phyloP scores from a whole-genome alignment of 1,284 basidiomycete species.

The Meira miltonrushii region DNA sequence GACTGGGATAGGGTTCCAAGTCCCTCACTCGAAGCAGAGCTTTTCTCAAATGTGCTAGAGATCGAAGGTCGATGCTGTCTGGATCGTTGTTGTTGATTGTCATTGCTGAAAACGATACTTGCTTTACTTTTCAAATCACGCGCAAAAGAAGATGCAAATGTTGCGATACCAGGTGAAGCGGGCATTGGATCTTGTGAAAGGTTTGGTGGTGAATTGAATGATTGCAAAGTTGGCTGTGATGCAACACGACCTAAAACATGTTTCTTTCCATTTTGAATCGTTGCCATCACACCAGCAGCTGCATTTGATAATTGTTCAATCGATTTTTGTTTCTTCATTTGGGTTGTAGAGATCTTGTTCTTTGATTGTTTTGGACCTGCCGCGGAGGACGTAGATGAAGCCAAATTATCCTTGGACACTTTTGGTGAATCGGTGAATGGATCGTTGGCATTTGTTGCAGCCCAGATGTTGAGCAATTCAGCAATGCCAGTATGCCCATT shows the following conservation, averaged over 20 bases:
- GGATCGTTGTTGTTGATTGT: background rate
- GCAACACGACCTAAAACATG: slow-evolving; percentile 19
- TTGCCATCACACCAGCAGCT: slow-evolving; percentile 17
- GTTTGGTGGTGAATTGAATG: background rate
- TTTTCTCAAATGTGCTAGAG: slow-evolving; percentile 41
- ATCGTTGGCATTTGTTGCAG: slow-evolving; percentile 31
- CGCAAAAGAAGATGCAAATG: slow-evolving; percentile 5
- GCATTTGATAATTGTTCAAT: slow-evolving; percentile 15
- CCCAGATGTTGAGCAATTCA: slow-evolving; percentile 32
- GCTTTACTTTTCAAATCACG: background rate
- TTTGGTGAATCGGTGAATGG: slow-evolving; percentile 17
- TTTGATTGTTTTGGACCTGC: background rate
- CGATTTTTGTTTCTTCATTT: slow-evolving; percentile 9
- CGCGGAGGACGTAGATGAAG: background rate
- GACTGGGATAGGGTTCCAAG: slow-evolving; percentile 19
- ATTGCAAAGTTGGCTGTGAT: slow-evolving; percentile 34
- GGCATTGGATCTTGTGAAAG: slow-evolving; percentile 7
- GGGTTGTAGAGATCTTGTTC: background rate
- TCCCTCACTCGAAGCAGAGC: slow-evolving; percentile 36
- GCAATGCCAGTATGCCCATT: slow-evolving; percentile 31
- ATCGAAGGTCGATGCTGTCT: slow-evolving; percentile 32
- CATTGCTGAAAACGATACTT: background rate
- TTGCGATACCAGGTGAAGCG: slow-evolving; percentile 11
- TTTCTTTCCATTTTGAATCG: slow-evolving; percentile 12
- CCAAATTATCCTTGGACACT: background rate